Evolutionary conservation across 495 filamentous ascomycete species (phyloP).

Genomic region (Diplogelasinospora grovesii): DNA sequence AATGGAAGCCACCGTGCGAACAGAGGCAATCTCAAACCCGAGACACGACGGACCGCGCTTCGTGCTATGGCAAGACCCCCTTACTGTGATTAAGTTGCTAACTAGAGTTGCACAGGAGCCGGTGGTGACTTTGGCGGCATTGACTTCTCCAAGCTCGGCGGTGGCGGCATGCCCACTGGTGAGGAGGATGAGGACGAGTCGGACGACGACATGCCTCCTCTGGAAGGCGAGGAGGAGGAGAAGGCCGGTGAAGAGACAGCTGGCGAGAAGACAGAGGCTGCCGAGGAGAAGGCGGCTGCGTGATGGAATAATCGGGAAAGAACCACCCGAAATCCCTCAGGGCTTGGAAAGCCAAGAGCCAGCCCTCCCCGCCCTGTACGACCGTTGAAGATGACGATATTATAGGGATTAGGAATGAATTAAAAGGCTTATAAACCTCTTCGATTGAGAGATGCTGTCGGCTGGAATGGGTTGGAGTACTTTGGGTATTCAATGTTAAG

Average conservation of each 20-base stretch:
- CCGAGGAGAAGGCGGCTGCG: slow-evolving; percentile 19
- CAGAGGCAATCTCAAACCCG: slow-evolving; percentile 3
- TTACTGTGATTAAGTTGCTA: not conserved
- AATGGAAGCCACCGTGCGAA: too few relatives aligned
- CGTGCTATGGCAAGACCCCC: not conserved
- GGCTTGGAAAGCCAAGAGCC: not conserved
- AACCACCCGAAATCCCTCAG: not conserved
- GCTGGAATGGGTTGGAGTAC: not conserved
- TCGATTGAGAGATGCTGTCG: not conserved
- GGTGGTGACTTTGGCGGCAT: slow-evolving; percentile 61
- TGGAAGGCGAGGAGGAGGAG: slow-evolving; percentile 41
- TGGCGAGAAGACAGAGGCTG: slow-evolving; percentile 40
- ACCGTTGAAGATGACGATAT: not conserved
- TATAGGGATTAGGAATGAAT: not conserved
- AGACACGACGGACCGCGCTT: slow-evolving; percentile 3
- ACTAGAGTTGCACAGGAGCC: slow-evolving; percentile 8
- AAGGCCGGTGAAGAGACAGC: too few relatives aligned
- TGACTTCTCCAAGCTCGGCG: slow-evolving; percentile 91
- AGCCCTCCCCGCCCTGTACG: not conserved
- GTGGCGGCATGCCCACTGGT: slow-evolving; percentile 42
- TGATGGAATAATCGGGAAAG: slow-evolving; percentile 1
- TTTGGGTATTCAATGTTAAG: not conserved
- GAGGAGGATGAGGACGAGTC: slow-evolving; percentile 56
- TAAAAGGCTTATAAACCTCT: not conserved
- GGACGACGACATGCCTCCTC: slow-evolving; percentile 35